Base-by-base conservation (phyloP, 2,329 filamentous ascomycete species). In the Fusarium staphyleae region DNA sequence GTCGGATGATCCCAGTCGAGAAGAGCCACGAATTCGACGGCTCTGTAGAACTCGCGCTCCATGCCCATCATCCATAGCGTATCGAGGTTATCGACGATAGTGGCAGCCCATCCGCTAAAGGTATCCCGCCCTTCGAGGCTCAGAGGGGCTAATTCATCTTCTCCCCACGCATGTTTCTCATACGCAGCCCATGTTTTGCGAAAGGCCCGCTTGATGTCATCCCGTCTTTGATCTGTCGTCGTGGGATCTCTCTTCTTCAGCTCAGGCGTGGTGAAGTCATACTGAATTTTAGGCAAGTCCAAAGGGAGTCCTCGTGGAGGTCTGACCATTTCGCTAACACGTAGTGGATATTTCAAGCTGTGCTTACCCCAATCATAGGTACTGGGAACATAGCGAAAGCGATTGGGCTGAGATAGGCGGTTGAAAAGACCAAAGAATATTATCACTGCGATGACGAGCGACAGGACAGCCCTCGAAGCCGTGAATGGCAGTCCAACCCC, bases 11-110 rank as follows among this genome's bases (percentile, higher is more conserved):
- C 78, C 68, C 87, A 89, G 3, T 67, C 60, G 48, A 67, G 48
- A 4, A 55, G 52, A 3, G 79, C 72, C 5, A 85, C 79, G 4
- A 80, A 82, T 49, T 77, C 72, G 1, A 85, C 82, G 3, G 86
- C 86, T 51, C 80, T 76, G 35, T 82, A 77, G 63, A 89, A 89
- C 42, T 89, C 86, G 0, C 79, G 74, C 62, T 80, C 79, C 69
- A 88, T 65, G 2, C 79, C 86, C 81, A 89, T 84, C 48, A 89
- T 84, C 85, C 86, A 89, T 13, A 89, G 72, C 3, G 84, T 85
- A 65, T 89, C 86, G 45, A 87, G 75, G 13, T 81, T 75, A 66
- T 87, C 85, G 33, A 87, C 81, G 51, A 87, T 73, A 6, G 84
- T 86, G 1, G 84, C 84, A 10, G 80, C 83, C 84, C 84, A 87